These are phyloP conservation scores for Dioscorea dumetorum DNA, from an alignment of 106 monocot genomes.

Conservation along the genomic window DNA sequence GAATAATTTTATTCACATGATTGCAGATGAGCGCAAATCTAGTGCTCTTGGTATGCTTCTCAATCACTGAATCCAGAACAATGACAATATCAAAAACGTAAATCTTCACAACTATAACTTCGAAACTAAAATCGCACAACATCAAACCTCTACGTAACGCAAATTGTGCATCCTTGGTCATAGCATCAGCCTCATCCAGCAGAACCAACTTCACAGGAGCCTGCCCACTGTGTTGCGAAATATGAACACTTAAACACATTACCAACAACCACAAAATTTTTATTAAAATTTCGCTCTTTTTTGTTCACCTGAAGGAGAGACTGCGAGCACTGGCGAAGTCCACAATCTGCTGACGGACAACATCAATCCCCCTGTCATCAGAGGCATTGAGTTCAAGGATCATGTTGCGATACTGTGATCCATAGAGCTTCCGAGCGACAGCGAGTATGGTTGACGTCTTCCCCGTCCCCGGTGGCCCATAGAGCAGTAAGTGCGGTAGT, in stretches of 20 bases:
- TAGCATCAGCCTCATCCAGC: slow-evolving; percentile 99
- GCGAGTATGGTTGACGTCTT: slow-evolving; percentile 99
- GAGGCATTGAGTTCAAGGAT: slow-evolving; percentile 98
- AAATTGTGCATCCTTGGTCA: slow-evolving; percentile 99
- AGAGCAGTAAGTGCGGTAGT: slow-evolving; percentile 91
- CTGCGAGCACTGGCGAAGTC: slow-evolving; percentile 77
- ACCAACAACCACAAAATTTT: background rate
- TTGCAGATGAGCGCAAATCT: slow-evolving; percentile 98
- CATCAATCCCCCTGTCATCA: slow-evolving; percentile 86
- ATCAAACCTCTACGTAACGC: slow-evolving; percentile 83
- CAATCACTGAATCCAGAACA: slow-evolving; percentile 66
- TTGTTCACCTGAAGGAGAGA: slow-evolving; percentile 57
- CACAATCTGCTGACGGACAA: slow-evolving; percentile 93
- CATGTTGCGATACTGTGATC: slow-evolving; percentile 77
- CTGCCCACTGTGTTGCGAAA: slow-evolving; percentile 32
- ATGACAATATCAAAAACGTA: background rate
- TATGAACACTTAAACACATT: background rate
- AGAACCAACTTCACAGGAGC: slow-evolving; percentile 80
- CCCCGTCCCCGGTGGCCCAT: slow-evolving; percentile 96
- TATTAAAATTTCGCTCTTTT: no score
- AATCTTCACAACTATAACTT: slow-evolving; percentile 8
- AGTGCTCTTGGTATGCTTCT: slow-evolving; percentile 89
- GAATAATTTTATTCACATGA: slow-evolving; percentile 98
- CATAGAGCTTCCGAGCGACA: slow-evolving; percentile 91
- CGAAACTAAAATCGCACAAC: background rate